These are phyloP conservation scores for Aspergillus nomiae DNA, from an alignment of 2,329 filamentous ascomycete genomes.

Conservation along the genomic window DNA sequence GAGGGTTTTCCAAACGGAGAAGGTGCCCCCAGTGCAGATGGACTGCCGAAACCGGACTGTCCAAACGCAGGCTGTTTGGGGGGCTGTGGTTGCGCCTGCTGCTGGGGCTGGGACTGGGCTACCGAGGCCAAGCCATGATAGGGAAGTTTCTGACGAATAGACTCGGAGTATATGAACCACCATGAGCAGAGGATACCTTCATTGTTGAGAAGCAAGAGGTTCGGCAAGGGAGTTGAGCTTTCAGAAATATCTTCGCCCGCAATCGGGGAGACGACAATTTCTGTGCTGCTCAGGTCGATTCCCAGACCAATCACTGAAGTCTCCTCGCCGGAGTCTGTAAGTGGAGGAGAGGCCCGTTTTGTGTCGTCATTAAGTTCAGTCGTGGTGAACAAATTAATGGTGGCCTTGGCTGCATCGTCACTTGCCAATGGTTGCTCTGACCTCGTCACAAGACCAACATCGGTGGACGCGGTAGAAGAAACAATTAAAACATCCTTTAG, in stretches of 20 bases:
- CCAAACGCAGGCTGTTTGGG: conserved; percentile 29
- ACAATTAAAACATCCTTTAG: conserved; percentile 81
- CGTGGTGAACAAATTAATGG: conserved; percentile 68
- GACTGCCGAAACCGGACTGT: conserved; percentile 29
- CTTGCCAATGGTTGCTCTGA: conserved; percentile 68
- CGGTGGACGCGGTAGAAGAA: conserved; percentile 75
- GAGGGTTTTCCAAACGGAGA: conserved; percentile 33
- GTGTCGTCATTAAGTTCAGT: conserved; percentile 62
- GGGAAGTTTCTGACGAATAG: conserved; percentile 70
- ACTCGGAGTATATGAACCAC: conserved; percentile 91
- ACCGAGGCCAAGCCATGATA: conserved; percentile 69
- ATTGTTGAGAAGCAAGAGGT: conserved; percentile 81
- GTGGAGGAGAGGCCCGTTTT: conserved; percentile 78
- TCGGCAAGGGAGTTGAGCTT: conserved; percentile 78
- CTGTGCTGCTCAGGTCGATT: conserved; percentile 80
- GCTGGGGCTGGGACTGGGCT: conserved; percentile 18
- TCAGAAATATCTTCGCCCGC: conserved; percentile 75
- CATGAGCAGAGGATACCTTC: conserved; percentile 82
- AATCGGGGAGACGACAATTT: conserved; percentile 77
- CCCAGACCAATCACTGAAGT: conserved; percentile 77
- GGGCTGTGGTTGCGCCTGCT: conserved; percentile 19
- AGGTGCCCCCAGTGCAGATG: conserved; percentile 23
- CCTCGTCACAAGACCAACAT: conserved; percentile 76
- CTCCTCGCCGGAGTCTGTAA: conserved; percentile 66
- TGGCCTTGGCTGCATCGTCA: conserved; percentile 60